phyloP scores from a whole-genome alignment of 345 rosid genomes.

The Rhodamnia rubescens region DNA sequence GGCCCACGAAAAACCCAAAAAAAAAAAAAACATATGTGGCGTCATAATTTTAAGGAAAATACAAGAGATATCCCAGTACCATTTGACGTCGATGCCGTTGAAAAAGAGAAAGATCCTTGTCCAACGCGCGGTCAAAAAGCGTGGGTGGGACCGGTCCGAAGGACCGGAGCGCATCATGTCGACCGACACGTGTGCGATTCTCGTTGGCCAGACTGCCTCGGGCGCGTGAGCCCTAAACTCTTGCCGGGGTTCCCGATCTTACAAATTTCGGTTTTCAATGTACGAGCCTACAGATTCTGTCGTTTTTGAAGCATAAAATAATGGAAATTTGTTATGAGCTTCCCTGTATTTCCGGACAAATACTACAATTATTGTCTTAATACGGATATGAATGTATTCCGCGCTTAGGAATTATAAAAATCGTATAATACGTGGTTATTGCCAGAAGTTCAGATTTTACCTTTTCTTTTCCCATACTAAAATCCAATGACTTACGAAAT shows the following conservation, averaged over 20 bases:
- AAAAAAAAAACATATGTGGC: not conserved
- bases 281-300: not conserved
- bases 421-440: not conserved
- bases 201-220: not conserved
- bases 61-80: not conserved
- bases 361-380: not conserved
- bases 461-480: not conserved
- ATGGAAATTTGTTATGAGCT: not conserved
- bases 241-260: not conserved
- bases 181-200: not conserved
- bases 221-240: not conserved
- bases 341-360: not conserved
- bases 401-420: not conserved
- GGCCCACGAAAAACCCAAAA: not conserved
- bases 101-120: not conserved
- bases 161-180: not conserved
- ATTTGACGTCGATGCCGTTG: not conserved
- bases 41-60: not conserved
- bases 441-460: not conserved
- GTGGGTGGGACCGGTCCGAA: not conserved
- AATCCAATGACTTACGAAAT: not conserved
- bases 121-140: slow-evolving; percentile 11
- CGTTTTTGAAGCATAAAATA: not conserved
- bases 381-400: not conserved
- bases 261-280: not conserved